Evolutionary conservation across 371 early-diverging fungal genomes (phyloP).

Genomic region (Gilbertella persicaria): DNA sequence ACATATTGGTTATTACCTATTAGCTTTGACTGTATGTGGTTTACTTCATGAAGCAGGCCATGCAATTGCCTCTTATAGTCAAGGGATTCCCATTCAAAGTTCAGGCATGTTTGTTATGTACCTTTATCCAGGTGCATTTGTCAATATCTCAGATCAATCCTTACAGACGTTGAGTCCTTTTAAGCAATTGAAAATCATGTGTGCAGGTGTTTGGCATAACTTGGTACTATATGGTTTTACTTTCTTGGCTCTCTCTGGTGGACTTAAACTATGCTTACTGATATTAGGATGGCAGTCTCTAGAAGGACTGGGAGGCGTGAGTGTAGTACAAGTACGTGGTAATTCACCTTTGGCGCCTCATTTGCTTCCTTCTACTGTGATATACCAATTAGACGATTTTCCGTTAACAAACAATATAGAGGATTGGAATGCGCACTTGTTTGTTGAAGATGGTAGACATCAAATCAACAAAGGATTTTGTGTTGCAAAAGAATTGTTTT

Average conservation of each 20-base stretch:
- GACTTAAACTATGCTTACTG: slow-evolving; percentile 44
- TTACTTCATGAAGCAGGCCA: slow-evolving; percentile 83
- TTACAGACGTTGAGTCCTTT: slow-evolving; percentile 50
- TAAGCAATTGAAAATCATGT: slow-evolving; percentile 67
- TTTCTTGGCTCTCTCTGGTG: slow-evolving; percentile 52
- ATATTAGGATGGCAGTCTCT: slow-evolving; percentile 57
- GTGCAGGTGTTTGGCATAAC: slow-evolving; percentile 90
- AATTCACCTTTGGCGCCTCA: slow-evolving; percentile 56
- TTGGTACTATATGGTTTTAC: slow-evolving; percentile 53
- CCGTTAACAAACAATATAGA: slow-evolving; percentile 41
- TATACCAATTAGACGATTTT: slow-evolving; percentile 56
- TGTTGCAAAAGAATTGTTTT: slow-evolving; percentile 18
- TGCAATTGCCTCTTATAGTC: slow-evolving; percentile 73
- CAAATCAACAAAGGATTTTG: slow-evolving; percentile 42
- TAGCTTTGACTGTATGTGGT: slow-evolving; percentile 67
- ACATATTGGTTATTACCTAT: slow-evolving; percentile 70
- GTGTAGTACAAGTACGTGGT: slow-evolving; percentile 59
- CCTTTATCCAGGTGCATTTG: slow-evolving; percentile 87
- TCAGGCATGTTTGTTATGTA: slow-evolving; percentile 76
- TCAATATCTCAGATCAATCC: slow-evolving; percentile 64
- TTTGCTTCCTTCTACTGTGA: slow-evolving; percentile 48
- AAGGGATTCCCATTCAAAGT: slow-evolving; percentile 61
- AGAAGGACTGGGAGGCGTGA: slow-evolving; percentile 57
- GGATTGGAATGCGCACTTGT: slow-evolving; percentile 54
- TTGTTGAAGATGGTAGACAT: slow-evolving; percentile 29